Evolutionary conservation across 257 asterid genomes (phyloP), one percentile per base, ranked within the genome.

Genomic region (Osmanthus fragrans): DNA sequence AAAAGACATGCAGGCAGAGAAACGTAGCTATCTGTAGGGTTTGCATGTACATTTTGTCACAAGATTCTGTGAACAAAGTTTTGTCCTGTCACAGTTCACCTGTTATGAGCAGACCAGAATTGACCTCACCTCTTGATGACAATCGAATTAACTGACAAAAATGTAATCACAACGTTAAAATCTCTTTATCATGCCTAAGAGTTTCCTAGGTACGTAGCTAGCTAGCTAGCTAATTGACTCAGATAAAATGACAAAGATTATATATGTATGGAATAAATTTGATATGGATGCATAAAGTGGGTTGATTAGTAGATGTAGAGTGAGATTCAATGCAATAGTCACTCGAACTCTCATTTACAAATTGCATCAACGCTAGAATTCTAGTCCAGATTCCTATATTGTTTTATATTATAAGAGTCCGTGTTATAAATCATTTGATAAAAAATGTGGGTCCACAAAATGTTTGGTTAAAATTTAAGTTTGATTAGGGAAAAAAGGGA

Each of bases 1-100:
- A 10, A 3, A 7, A 23, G 69, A 63, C 82, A 75, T 75, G 75
- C 75, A 80, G 73, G 82, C 85, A 76, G 79, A 33, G 81, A 81
- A 65, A 69, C 3, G 77, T 67, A 74, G 85, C 70, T 82, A 47
- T 79, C 80, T 45, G 23, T 77, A 42, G 85, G 77, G 73, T 78
- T 77, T 73, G 84, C 81, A 77, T 77, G 89, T 68, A 71, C 70
- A 71, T 67, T 77, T 75, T 72, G 87, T 80, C 84, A 72, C 77
- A 21, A 77, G 80, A 80, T 77, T 65, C 80, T 75, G 10, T n/a
- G 8, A 77, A 51, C 79, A 29, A 33, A 39, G 75, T 74, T 66
- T 75, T 74, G 82, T 76, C 75, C 74, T 56, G 82, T 69, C 84
- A 39, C 19, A 73, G 5, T 29, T 54, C 71, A 74, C 42, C 76